Evolutionary conservation across 169 alveolate genomes (phyloP).

Genomic region (Plasmodium gonderi): DNA sequence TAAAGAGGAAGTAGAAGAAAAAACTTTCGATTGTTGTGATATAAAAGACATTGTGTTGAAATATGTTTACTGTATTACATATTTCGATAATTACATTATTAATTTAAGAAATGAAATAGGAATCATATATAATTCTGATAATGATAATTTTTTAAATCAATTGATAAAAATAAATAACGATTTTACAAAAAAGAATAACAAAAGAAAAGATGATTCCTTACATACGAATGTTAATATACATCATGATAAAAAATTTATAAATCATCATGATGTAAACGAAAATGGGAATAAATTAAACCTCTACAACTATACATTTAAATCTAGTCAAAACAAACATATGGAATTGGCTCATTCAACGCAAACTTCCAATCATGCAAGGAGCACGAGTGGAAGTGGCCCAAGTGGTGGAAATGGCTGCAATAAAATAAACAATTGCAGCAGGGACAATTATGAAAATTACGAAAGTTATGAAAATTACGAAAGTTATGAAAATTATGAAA

Average conservation of each 20-base stretch:
- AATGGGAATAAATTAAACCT: not conserved
- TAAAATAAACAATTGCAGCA: too few relatives aligned
- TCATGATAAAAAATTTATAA: not conserved
- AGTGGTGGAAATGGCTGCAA: not conserved
- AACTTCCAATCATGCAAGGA: too few relatives aligned
- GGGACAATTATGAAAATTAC: too few relatives aligned
- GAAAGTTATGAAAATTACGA: too few relatives aligned
- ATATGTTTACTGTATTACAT: constrained; percentile 25
- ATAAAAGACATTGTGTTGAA: constrained; percentile 51
- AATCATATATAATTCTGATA: not conserved
- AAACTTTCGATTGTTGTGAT: constrained; percentile 36
- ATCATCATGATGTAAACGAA: not conserved
- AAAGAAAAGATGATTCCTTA: not conserved
- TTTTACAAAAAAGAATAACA: not conserved
- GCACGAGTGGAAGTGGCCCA: not conserved
- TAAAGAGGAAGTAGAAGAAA: constrained; percentile 29
- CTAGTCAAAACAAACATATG: too few relatives aligned
- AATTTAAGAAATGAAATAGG: constrained; percentile 26
- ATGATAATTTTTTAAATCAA: constrained; percentile 4
- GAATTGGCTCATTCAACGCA: too few relatives aligned
- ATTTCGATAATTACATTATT: constrained; percentile 30
- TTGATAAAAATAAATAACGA: constrained; percentile 15
- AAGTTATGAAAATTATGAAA: too few relatives aligned
- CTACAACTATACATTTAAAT: not conserved
- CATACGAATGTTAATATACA: not conserved